phyloP scores from a whole-genome alignment of 2,329 filamentous ascomycete species.

The Penicillium sp. region DNA sequence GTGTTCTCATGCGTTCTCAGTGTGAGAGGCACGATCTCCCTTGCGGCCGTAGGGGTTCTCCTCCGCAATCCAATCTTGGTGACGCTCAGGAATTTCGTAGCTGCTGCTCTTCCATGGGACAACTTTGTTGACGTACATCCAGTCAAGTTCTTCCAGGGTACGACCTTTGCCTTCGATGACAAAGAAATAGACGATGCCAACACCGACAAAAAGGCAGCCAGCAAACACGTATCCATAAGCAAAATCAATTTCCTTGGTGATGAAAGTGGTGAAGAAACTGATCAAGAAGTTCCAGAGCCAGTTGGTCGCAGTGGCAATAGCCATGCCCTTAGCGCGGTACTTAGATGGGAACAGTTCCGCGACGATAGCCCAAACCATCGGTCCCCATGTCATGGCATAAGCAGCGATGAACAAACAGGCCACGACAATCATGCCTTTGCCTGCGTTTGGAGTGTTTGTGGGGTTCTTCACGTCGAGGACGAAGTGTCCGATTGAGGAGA shows the following conservation, averaged over 20 bases:
- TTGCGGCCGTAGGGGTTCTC: constrained; percentile 24
- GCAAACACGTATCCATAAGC: constrained; percentile 77
- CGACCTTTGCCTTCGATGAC: constrained; percentile 72
- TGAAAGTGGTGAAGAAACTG: constrained; percentile 77
- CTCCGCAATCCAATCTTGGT: constrained; percentile 18
- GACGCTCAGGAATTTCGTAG: constrained; percentile 38
- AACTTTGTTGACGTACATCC: constrained; percentile 67
- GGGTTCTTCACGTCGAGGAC: constrained; percentile 41
- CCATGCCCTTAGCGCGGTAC: constrained; percentile 72
- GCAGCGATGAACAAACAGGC: constrained; percentile 71
- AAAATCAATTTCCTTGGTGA: constrained; percentile 70
- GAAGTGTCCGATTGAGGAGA: constrained; percentile 58
- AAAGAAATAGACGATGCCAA: constrained; percentile 68
- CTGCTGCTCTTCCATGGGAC: constrained; percentile 60
- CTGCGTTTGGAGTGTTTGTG: constrained; percentile 49
- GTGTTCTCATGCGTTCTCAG: constrained; percentile 29
- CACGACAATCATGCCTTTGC: constrained; percentile 70
- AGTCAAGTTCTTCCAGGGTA: constrained; percentile 73
- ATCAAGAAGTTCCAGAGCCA: constrained; percentile 74
- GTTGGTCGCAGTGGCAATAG: constrained; percentile 75
- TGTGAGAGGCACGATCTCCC: constrained; percentile 25
- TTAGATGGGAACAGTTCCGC: constrained; percentile 46
- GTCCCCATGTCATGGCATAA: constrained; percentile 70
- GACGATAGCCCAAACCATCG: constrained; percentile 53
- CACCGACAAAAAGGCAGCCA: constrained; percentile 66